Base-by-base conservation (phyloP, 768 basidiomycete genomes). In the Russula emetica region DNA sequence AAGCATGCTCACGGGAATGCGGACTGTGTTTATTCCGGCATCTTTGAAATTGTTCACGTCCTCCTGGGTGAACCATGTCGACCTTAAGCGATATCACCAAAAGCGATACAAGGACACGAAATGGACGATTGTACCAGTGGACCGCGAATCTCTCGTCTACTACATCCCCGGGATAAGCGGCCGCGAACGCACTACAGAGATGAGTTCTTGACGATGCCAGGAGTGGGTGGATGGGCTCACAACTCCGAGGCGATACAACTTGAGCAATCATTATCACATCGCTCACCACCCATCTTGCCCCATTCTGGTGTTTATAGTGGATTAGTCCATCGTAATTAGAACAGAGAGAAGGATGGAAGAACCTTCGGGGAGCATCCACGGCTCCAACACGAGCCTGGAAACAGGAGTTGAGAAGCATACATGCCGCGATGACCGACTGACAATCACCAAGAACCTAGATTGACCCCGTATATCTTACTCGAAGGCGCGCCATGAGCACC, bases 331-430 rank as follows among this genome's bases (percentile, higher is more conserved):
- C 36, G 16, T 28, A 3, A 22, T 40, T 24, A 14, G 8, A n/a
- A 14, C n/a, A 9, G 16, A 36, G 52, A 34, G 5, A 30, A 13
- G 24, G 24, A 18, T 5, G 28, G 24, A 24, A 14, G 5, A 64
- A 85, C 85, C 86, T 72, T 78, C 75, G 10, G 88, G 88, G 47
- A 90, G 77, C 89, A 92, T 92, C 90, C 90, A 92, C n/a, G 88
- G 69, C 69, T 92, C 90, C 6, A 90, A 72, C 0, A 92, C 73
- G 55, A 92, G 78, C 90, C 90, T 90, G 60, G 11, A 62, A 40
- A 22, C 20, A 5, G 8, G 30, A n/a, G 5, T 16, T 47, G 66
- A 47, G 54, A 54, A 24, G 54, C 49, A 28, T 54, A 44, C 66
- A 65, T 54, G 42, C 36, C 40, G 16, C 16, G 36, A 13, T 32